Conservation (phyloP, 768 basidiomycete species). For the Sporobolomyces pararoseus region DNA sequence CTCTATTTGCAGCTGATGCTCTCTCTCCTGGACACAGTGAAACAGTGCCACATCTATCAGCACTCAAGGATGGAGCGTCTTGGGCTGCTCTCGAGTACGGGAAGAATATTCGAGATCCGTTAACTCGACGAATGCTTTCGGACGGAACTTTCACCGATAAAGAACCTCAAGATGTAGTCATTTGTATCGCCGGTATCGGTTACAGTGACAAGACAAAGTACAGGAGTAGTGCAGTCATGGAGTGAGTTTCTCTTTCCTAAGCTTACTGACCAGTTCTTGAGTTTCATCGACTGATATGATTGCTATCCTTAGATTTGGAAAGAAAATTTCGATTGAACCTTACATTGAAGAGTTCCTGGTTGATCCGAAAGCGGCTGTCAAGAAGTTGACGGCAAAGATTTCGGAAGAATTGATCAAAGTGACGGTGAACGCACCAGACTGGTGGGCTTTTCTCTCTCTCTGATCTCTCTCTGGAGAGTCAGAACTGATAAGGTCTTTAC, state of each 20-base stretch:
- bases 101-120: slow-evolving; percentile 61
- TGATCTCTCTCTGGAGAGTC: too few species aligned
- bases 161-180: slow-evolving; percentile 37
- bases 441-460: slow-evolving; percentile 59
- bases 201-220: slow-evolving; percentile 97
- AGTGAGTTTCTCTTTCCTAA: slow-evolving; percentile 40
- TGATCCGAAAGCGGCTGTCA: slow-evolving; percentile 73
- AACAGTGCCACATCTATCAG: slow-evolving; percentile 87
- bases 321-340: slow-evolving; percentile 68
- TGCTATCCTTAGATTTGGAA: slow-evolving; percentile 83
- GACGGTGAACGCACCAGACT: slow-evolving; percentile 89
- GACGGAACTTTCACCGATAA: neutral
- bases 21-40: slow-evolving; percentile 55
- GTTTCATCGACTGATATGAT: too few species aligned
- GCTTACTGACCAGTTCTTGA: too few species aligned
- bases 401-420: slow-evolving; percentile 66
- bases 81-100: slow-evolving; percentile 93
- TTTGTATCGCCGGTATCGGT: slow-evolving; percentile 57
- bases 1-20: neutral
- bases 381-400: slow-evolving; percentile 72
- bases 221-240: slow-evolving; percentile 69
- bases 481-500: too few species aligned
- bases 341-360: slow-evolving; percentile 75
- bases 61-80: slow-evolving; percentile 78
- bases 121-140: slow-evolving; percentile 16